Percentiles rank a stretch among this genome's conserved stretches.
These are phyloP conservation scores for Decorospora gaudefroyi DNA, from an alignment of 2,329 filamentous ascomycete species.

Conservation along the genomic window DNA sequence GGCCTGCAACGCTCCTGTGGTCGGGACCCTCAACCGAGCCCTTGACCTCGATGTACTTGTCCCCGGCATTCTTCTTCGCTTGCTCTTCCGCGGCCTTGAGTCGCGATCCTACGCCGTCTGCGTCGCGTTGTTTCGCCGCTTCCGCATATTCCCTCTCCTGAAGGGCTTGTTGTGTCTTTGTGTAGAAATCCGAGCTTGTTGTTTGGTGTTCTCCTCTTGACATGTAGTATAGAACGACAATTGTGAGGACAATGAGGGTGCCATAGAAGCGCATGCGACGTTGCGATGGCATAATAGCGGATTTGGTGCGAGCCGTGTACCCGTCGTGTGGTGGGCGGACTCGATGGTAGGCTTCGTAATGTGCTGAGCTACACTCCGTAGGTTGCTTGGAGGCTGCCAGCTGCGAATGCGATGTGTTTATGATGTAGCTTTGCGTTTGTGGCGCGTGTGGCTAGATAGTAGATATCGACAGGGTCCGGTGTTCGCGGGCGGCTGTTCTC, in stretches of 20 bases:
- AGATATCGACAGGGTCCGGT: constrained; percentile 1
- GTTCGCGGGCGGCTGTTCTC: constrained; percentile 4
- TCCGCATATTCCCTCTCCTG: constrained; percentile 44
- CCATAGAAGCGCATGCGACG: constrained; percentile 71
- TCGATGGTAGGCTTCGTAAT: neutral
- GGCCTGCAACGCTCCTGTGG: constrained; percentile 59
- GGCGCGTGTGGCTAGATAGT: neutral
- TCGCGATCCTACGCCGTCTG: constrained; percentile 62
- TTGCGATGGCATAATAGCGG: constrained; percentile 44
- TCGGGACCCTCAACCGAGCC: constrained; percentile 43
- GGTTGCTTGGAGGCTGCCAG: neutral
- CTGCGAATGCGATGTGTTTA: neutral
- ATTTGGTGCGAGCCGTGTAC: constrained; percentile 8
- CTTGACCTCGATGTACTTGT: constrained; percentile 61
- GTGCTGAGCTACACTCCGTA: neutral
- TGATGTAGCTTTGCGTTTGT: neutral
- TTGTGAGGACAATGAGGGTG: constrained; percentile 65
- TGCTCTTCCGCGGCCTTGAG: constrained; percentile 70
- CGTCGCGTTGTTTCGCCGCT: constrained; percentile 53
- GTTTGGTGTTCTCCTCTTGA: constrained; percentile 63
- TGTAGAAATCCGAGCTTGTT: constrained; percentile 61
- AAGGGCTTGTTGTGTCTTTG: constrained; percentile 60
- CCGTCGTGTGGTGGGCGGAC: constrained; percentile 11
- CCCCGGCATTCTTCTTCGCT: constrained; percentile 69
- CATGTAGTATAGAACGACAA: constrained; percentile 74